phyloP scores from a whole-genome alignment of 352 stramenopile genomes.

The Phytophthora tentaculata region DNA sequence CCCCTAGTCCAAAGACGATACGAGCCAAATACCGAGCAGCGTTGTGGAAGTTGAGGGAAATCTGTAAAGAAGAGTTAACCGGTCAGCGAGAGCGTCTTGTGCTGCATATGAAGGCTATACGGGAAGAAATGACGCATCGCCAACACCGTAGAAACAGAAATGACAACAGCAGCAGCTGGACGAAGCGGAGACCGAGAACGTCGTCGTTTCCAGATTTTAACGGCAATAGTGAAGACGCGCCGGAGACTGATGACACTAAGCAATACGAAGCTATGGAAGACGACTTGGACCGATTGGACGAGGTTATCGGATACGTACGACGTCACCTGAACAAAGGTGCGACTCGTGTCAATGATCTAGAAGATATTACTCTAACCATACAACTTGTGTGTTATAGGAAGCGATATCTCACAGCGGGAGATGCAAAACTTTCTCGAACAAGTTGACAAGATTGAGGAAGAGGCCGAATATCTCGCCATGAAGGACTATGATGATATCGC shows the following conservation, averaged over 20 bases:
- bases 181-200: constrained; percentile 10
- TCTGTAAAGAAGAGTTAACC: constrained; percentile 65
- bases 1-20: constrained; percentile 20
- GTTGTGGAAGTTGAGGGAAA: constrained; percentile 65
- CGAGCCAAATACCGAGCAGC: constrained; percentile 43
- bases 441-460: constrained; percentile 39
- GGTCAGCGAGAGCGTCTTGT: constrained; percentile 53
- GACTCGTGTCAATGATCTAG: neutral
- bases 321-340: constrained; percentile 53
- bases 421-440: constrained; percentile 55
- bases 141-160: constrained; percentile 26
- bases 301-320: constrained; percentile 50
- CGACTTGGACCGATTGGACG: constrained; percentile 64
- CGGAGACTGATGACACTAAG: constrained; percentile 11
- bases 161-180: neutral
- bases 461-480: constrained; percentile 60
- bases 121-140: constrained; percentile 26
- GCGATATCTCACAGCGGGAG: constrained; percentile 40
- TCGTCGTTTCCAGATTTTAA: constrained; percentile 19
- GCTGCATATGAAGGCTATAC: constrained; percentile 36
- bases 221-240: constrained; percentile 1
- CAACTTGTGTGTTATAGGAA: constrained; percentile 27
- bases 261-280: constrained; percentile 59
- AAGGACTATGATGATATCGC: constrained; percentile 42
- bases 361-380: neutral